phyloP scores from a whole-genome alignment of 2,329 filamentous ascomycete species.

The Penicillium sp. region DNA sequence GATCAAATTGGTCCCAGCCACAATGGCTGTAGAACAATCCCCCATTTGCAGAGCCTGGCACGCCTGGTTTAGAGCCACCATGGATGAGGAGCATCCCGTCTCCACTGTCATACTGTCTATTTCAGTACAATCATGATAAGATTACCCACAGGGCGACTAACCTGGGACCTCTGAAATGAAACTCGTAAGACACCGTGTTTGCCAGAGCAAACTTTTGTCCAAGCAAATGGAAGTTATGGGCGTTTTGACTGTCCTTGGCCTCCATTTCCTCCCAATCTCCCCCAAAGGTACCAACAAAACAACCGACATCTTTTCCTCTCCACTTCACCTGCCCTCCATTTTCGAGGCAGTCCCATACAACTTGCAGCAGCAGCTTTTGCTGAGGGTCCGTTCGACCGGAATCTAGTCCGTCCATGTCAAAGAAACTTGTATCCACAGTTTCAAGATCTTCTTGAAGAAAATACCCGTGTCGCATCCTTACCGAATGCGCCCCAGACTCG shows the following conservation, averaged over 20 bases:
- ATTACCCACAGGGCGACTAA: background rate
- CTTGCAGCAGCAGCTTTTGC: slow-evolving; percentile 28
- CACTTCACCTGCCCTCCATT: slow-evolving; percentile 23
- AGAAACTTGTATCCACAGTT: slow-evolving; percentile 25
- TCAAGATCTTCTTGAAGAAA: slow-evolving; percentile 25
- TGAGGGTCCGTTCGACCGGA: slow-evolving; percentile 25
- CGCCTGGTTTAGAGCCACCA: slow-evolving; percentile 30
- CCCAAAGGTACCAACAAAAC: slow-evolving; percentile 17
- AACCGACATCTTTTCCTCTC: slow-evolving; percentile 26
- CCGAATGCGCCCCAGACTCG: slow-evolving; percentile 3
- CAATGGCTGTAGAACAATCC: slow-evolving; percentile 24
- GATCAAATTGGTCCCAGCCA: slow-evolving; percentile 34
- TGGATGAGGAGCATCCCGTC: slow-evolving; percentile 40
- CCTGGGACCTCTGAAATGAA: slow-evolving; percentile 23
- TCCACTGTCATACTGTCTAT: slow-evolving; percentile 29
- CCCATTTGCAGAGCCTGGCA: slow-evolving; percentile 18
- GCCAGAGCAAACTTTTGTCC: slow-evolving; percentile 7
- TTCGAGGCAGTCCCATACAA: slow-evolving; percentile 29
- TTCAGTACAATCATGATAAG: background rate
- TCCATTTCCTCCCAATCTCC: slow-evolving; percentile 18
- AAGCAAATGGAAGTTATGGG: slow-evolving; percentile 1
- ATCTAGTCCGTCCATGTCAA: slow-evolving; percentile 17
- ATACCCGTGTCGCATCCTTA: slow-evolving; percentile 12
- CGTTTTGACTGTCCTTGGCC: slow-evolving; percentile 5
- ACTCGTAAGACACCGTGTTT: slow-evolving; percentile 21